These are phyloP conservation scores for Gliomastix tumulicola DNA, from an alignment of 2,329 filamentous ascomycete species.

Conservation along the genomic window DNA sequence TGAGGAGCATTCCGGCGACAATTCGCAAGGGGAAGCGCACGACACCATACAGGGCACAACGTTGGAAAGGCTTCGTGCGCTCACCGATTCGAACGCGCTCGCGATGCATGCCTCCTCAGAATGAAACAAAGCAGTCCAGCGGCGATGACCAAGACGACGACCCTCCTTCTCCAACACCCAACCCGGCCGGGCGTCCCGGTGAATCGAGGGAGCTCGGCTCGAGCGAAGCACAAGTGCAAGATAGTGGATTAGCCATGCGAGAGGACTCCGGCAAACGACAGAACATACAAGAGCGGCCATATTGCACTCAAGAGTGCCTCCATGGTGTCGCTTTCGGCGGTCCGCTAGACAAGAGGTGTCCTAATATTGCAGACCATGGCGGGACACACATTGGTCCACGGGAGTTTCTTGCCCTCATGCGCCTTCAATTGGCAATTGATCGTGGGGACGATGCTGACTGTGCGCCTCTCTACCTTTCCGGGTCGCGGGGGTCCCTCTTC, in stretches of 20 bases:
- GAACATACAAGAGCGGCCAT: slow-evolving; percentile 12
- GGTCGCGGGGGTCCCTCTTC: slow-evolving; percentile 22
- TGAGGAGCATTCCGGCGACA: slow-evolving; percentile 14
- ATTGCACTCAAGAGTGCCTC: slow-evolving; percentile 16
- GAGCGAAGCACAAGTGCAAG: neutral
- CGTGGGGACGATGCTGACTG: slow-evolving; percentile 19
- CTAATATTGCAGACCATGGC: slow-evolving; percentile 16
- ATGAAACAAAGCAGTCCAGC: neutral
- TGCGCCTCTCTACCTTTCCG: slow-evolving; percentile 17
- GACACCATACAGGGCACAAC: slow-evolving; percentile 15
- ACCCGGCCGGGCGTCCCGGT: no score
- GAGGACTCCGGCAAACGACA: slow-evolving; percentile 3
- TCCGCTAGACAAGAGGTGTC: slow-evolving; percentile 15
- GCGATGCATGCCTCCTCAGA: slow-evolving; percentile 2
- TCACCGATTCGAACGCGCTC: slow-evolving; percentile 9
- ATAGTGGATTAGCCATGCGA: neutral
- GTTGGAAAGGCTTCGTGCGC: slow-evolving; percentile 18
- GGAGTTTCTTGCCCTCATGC: slow-evolving; percentile 17
- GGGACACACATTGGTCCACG: slow-evolving; percentile 12
- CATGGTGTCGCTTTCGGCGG: slow-evolving; percentile 10
- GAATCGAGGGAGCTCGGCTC: no score
- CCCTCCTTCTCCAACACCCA: slow-evolving; percentile 8
- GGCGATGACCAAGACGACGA: slow-evolving; percentile 10
- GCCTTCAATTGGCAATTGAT: slow-evolving; percentile 18
- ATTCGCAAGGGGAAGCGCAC: slow-evolving; percentile 10